Percentiles rank a stretch among this genome's conserved stretches.
Evolutionary conservation across 176 grass and related monocot genomes (phyloP).

Genomic region (Carex myosuroides): DNA sequence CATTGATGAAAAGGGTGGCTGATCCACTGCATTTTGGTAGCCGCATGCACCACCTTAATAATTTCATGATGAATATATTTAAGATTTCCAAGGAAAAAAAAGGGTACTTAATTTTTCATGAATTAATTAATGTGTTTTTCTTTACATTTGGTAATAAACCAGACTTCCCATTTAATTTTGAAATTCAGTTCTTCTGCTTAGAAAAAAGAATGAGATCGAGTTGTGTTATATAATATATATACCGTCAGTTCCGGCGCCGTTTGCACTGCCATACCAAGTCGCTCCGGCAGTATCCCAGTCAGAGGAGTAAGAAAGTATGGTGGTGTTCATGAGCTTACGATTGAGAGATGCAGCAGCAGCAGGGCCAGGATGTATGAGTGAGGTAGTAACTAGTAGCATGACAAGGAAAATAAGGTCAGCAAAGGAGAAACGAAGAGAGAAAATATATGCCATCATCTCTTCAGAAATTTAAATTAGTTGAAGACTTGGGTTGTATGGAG

Average conservation of each 20-base stretch:
- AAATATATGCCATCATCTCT: slow-evolving; percentile 21
- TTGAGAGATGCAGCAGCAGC: slow-evolving; percentile 6
- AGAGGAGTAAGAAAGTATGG: slow-evolving; percentile 12
- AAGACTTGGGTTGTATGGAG: background rate
- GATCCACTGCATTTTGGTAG: slow-evolving; percentile 53
- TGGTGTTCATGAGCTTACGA: slow-evolving; percentile 44
- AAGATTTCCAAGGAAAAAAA: background rate
- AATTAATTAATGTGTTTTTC: background rate
- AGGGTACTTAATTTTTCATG: background rate
- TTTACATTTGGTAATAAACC: background rate
- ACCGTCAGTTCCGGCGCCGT: slow-evolving; percentile 68
- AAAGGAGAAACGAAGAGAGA: background rate
- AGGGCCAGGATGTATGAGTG: slow-evolving; percentile 6
- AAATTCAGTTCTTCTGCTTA: too few relatives aligned
- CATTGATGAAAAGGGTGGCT: slow-evolving; percentile 56
- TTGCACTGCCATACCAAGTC: slow-evolving; percentile 64
- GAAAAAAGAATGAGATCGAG: background rate
- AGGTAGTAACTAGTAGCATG: slow-evolving; percentile 12
- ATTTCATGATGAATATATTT: background rate
- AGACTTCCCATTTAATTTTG: too few relatives aligned
- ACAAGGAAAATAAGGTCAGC: slow-evolving; percentile 16
- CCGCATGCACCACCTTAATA: slow-evolving; percentile 56
- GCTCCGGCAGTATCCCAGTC: slow-evolving; percentile 44
- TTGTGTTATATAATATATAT: background rate
- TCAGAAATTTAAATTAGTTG: background rate